Evolutionary conservation across 2,329 filamentous ascomycete genomes (phyloP).

Genomic region (Trichoderma semiorbis): DNA sequence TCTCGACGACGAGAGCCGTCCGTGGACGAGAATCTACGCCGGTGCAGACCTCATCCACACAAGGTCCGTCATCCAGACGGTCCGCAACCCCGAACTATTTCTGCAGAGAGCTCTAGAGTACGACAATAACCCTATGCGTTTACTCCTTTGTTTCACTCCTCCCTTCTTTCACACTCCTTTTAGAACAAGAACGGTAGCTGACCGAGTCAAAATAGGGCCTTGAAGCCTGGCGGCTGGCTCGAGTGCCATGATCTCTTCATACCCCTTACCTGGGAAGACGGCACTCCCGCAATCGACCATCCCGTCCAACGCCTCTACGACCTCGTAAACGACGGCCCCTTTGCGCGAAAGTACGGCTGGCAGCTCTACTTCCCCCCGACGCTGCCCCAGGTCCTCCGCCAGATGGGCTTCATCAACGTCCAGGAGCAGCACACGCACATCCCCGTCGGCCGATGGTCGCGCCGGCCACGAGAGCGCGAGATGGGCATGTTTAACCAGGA

Average conservation of each 20-base stretch:
- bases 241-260: conserved; percentile 37
- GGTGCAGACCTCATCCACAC: conserved; percentile 53
- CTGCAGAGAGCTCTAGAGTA: conserved; percentile 46
- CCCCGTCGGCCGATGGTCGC: conserved; percentile 39
- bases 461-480: conserved; percentile 33
- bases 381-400: conserved; percentile 30
- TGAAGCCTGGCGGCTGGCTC: conserved; percentile 40
- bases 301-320: conserved; percentile 34
- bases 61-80: conserved; percentile 48
- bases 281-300: conserved; percentile 27
- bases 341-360: conserved; percentile 35
- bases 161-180: not conserved
- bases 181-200: conserved; percentile 1
- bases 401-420: conserved; percentile 36
- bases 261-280: conserved; percentile 33
- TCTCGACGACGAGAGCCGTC: conserved; percentile 35
- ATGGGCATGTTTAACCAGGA: conserved; percentile 38
- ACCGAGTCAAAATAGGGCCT: conserved; percentile 26
- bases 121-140: not conserved
- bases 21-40: conserved; percentile 35
- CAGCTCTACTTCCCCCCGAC: conserved; percentile 29
- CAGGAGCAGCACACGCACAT: conserved; percentile 29
- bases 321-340: conserved; percentile 32
- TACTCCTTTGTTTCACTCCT: not conserved
- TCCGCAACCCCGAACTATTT: conserved; percentile 49